These are phyloP conservation scores for Penicillium sp. DNA, from an alignment of 2,329 filamentous ascomycete species.

Conservation along the genomic window DNA sequence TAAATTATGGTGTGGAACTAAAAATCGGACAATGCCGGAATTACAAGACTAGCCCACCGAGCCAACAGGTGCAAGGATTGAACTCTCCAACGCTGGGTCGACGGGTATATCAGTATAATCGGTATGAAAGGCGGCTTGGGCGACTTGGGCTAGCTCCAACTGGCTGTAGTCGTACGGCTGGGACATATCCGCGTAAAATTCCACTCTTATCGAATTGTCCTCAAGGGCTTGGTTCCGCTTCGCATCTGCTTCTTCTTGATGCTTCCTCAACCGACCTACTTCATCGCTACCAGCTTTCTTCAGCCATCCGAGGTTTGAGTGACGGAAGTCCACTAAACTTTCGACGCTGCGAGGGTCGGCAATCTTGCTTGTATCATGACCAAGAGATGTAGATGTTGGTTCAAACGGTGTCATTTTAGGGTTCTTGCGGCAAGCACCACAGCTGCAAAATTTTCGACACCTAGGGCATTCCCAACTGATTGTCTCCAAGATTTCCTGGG, in stretches of 20 bases:
- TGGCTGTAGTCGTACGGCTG: slow-evolving; percentile 23
- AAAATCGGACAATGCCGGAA: not conserved
- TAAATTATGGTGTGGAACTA: not conserved
- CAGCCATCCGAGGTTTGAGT: slow-evolving; percentile 87
- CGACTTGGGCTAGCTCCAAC: slow-evolving; percentile 43
- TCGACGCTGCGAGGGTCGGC: slow-evolving; percentile 92
- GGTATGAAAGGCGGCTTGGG: slow-evolving; percentile 11
- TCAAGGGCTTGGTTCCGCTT: slow-evolving; percentile 54
- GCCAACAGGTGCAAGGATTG: slow-evolving; percentile 21
- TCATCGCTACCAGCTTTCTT: slow-evolving; percentile 61
- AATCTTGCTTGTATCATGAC: slow-evolving; percentile 87
- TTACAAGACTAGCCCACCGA: slow-evolving; percentile 1
- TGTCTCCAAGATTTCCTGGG: slow-evolving; percentile 78
- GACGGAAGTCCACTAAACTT: slow-evolving; percentile 84
- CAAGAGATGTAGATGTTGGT: slow-evolving; percentile 84
- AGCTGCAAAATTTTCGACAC: slow-evolving; percentile 86
- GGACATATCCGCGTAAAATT: slow-evolving; percentile 15
- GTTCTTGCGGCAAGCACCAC: slow-evolving; percentile 74
- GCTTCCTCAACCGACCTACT: slow-evolving; percentile 52
- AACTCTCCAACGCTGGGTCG: slow-evolving; percentile 46
- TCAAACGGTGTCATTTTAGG: slow-evolving; percentile 76
- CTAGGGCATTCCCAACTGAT: slow-evolving; percentile 87
- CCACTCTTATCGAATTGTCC: slow-evolving; percentile 50
- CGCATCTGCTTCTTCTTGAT: slow-evolving; percentile 60
- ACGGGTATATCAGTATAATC: slow-evolving; percentile 44